Conservation (phyloP, 2,329 filamentous ascomycete species). For the Claviceps africana region DNA sequence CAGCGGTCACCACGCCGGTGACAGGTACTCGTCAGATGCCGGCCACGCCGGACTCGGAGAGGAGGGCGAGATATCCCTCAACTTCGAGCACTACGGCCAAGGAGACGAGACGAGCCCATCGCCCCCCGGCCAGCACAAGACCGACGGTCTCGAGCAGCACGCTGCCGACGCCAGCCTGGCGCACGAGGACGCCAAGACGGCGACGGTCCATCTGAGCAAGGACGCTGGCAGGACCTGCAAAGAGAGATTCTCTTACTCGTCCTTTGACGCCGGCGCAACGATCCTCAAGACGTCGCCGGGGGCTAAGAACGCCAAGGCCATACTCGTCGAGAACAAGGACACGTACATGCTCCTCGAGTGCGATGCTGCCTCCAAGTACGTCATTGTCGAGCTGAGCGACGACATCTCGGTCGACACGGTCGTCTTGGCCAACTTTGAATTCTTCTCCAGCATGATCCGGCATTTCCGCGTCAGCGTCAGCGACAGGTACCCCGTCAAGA, state of each 20-base stretch:
- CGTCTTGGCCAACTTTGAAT: slow-evolving; percentile 96
- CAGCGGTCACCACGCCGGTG: slow-evolving; percentile 33
- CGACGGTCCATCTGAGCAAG: slow-evolving; percentile 56
- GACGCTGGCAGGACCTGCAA: slow-evolving; percentile 97
- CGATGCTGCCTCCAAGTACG: slow-evolving; percentile 72
- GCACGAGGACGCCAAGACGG: slow-evolving; percentile 31
- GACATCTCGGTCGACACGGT: slow-evolving; percentile 79
- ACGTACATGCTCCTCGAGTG: slow-evolving; percentile 96
- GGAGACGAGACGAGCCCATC: slow-evolving; percentile 6
- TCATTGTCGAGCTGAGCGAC: slow-evolving; percentile 88
- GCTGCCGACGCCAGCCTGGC: slow-evolving; percentile 28
- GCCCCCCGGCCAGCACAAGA: slow-evolving; percentile 6
- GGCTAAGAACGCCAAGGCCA: slow-evolving; percentile 74
- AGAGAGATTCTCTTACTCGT: slow-evolving; percentile 93
- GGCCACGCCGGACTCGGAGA: slow-evolving; percentile 72
- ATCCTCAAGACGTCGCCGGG: slow-evolving; percentile 79
- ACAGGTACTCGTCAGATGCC: slow-evolving; percentile 41
- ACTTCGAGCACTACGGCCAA: slow-evolving; percentile 30
- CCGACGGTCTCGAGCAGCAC: slow-evolving; percentile 7
- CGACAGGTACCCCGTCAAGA: slow-evolving; percentile 84
- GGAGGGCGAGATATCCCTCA: slow-evolving; percentile 63
- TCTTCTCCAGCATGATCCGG: slow-evolving; percentile 94
- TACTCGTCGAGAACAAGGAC: slow-evolving; percentile 94
- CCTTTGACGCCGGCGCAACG: slow-evolving; percentile 90
- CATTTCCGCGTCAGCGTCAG: slow-evolving; percentile 85